phyloP scores from a whole-genome alignment of 108 stramenopile species.

The Aurantiochytrium sp. region DNA sequence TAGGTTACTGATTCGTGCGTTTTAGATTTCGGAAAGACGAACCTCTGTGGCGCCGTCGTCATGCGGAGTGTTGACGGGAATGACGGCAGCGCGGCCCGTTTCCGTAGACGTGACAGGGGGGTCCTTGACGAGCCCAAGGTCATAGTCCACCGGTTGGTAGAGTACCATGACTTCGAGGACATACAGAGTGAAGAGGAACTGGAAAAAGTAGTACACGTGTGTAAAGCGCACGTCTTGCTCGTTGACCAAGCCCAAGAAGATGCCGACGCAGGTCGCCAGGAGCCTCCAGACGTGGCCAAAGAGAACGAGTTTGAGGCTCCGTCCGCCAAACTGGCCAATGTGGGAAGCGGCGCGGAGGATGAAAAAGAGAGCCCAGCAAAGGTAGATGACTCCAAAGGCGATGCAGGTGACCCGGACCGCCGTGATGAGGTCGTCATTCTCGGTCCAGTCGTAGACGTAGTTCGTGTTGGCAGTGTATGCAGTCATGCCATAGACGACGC shows the following conservation, averaged over 20 bases:
- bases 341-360: background rate
- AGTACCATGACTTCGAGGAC: background rate
- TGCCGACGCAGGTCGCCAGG: background rate
- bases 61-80: background rate
- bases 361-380: background rate
- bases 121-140: background rate
- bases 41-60: background rate
- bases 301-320: background rate
- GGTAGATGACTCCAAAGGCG: background rate
- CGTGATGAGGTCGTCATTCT: background rate
- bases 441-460: background rate
- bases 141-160: background rate
- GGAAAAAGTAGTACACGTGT: background rate
- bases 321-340: background rate
- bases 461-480: background rate
- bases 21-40: background rate
- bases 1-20: background rate
- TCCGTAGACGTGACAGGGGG: background rate
- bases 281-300: background rate
- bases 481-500: background rate
- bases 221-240: background rate
- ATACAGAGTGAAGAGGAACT: background rate
- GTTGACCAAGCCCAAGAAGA: background rate
- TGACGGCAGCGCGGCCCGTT: background rate
- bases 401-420: background rate